Percentiles rank a stretch among this genome's conserved stretches.
Evolutionary conservation across 139 green algal genomes (phyloP).

Genomic region (Penium margaritaceum): DNA sequence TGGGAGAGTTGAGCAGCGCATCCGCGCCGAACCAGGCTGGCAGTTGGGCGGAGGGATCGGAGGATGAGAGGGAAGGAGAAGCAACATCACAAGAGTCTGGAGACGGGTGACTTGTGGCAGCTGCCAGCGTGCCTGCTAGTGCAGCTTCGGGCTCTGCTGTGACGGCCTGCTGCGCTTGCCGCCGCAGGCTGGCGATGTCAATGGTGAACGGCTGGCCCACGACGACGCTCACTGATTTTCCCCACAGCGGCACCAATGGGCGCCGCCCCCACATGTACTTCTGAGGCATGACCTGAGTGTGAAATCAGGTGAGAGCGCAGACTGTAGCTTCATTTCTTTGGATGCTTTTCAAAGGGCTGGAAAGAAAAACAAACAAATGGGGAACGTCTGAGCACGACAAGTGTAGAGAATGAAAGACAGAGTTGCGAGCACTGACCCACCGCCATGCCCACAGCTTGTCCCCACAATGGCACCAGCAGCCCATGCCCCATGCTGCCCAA

Average conservation of each 20-base stretch:
- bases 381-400: not conserved
- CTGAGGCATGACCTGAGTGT: constrained; percentile 23
- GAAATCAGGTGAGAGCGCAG: not conserved
- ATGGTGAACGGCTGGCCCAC: constrained; percentile 28
- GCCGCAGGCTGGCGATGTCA: constrained; percentile 11
- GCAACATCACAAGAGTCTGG: too few relatives aligned
- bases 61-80: too few relatives aligned
- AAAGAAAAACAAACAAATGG: not conserved
- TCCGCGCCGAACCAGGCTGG: too few relatives aligned
- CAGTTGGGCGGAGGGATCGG: too few relatives aligned
- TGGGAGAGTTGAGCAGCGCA: too few relatives aligned
- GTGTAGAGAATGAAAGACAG: not conserved
- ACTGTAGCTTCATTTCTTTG: too few relatives aligned
- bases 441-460: not conserved
- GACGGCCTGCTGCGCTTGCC: too few relatives aligned
- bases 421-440: not conserved
- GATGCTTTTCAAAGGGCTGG: too few relatives aligned
- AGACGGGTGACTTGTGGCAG: too few relatives aligned
- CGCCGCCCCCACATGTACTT: not conserved
- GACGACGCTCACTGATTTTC: constrained; percentile 8
- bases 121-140: too few relatives aligned
- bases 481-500: not conserved
- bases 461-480: not conserved
- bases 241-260: not conserved
- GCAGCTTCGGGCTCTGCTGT: too few relatives aligned